phyloP scores from a whole-genome alignment of 2,329 filamentous ascomycete species.

The Ascochyta viciae-villosae region DNA sequence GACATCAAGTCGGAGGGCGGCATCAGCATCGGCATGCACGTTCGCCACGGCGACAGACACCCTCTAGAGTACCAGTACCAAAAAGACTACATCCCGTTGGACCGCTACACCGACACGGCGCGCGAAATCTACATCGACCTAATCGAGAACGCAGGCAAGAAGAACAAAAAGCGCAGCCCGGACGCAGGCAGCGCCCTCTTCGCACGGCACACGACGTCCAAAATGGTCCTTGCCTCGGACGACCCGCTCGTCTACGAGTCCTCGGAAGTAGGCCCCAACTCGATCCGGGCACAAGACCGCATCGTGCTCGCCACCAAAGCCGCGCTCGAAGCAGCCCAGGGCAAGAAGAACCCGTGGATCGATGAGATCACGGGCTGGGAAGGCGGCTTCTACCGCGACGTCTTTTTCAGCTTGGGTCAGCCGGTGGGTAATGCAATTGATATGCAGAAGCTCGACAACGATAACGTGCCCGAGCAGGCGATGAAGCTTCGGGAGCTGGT shows the following conservation, averaged over 20 bases:
- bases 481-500: slow-evolving; percentile 75
- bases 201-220: slow-evolving; percentile 42
- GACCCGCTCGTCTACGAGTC: slow-evolving; percentile 77
- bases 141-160: slow-evolving; percentile 36
- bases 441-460: slow-evolving; percentile 26
- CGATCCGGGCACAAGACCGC: slow-evolving; percentile 71
- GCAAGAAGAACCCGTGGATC: slow-evolving; percentile 61
- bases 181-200: slow-evolving; percentile 21
- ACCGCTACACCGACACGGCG: slow-evolving; percentile 69
- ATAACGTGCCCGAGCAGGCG: slow-evolving; percentile 54
- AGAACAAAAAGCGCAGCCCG: slow-evolving; percentile 43
- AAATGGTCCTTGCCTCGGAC: slow-evolving; percentile 76
- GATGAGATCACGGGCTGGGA: slow-evolving; percentile 86
- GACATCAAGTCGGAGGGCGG: slow-evolving; percentile 56
- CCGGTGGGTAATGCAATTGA: slow-evolving; percentile 41
- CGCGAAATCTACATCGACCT: slow-evolving; percentile 60
- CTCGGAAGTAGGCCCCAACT: slow-evolving; percentile 64
- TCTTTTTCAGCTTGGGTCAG: slow-evolving; percentile 79
- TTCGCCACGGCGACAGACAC: slow-evolving; percentile 80
- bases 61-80: slow-evolving; percentile 79
- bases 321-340: slow-evolving; percentile 51
- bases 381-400: slow-evolving; percentile 80
- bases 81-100: slow-evolving; percentile 78
- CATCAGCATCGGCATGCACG: slow-evolving; percentile 74
- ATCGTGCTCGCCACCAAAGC: slow-evolving; percentile 76